Percentiles rank a stretch among this genome's conserved stretches.
Conservation (phyloP, 108 stramenopile genomes). For the Chaetoceros muelleri region DNA sequence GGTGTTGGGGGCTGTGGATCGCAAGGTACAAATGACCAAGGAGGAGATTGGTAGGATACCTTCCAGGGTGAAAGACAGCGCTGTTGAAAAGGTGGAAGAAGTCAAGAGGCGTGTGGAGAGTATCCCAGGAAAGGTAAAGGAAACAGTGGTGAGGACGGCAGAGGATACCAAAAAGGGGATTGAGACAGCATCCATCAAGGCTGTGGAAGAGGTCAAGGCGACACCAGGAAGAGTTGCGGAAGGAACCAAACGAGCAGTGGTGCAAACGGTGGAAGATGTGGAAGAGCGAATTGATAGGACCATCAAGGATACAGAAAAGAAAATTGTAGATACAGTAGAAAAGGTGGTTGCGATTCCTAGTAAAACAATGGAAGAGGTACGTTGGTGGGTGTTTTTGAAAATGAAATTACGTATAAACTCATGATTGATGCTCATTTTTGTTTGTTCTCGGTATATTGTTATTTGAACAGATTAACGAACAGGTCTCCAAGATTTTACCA, state of each 20-base stretch:
- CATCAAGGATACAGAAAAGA: conserved; percentile 19
- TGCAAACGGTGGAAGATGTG: conserved; percentile 3
- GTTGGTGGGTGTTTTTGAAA: conserved; percentile 1
- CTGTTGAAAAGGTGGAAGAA: conserved; percentile 21
- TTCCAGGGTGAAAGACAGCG: conserved; percentile 13
- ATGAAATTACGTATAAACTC: background rate
- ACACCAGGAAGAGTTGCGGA: conserved; percentile 55
- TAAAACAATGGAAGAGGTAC: conserved; percentile 45
- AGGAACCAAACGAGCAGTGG: conserved; percentile 16
- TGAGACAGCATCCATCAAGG: conserved; percentile 22
- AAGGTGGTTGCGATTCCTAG: conserved; percentile 52
- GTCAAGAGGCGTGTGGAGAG: conserved; percentile 43
- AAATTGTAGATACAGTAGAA: conserved; percentile 38
- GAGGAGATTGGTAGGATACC: conserved; percentile 21
- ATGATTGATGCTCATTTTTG: background rate
- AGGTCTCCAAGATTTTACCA: conserved; percentile 13
- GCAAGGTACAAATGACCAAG: conserved; percentile 13
- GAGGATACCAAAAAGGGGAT: conserved; percentile 1
- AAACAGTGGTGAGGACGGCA: conserved; percentile 19
- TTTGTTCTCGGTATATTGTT: no score
- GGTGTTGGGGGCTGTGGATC: conserved; percentile 12
- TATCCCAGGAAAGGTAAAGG: conserved; percentile 55
- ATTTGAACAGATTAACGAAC: conserved; percentile 19
- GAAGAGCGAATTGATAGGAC: conserved; percentile 1
- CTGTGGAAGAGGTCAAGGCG: conserved; percentile 54